Conservation (phyloP, 208 protist species). For the Acanthamoeba polyphaga region DNA sequence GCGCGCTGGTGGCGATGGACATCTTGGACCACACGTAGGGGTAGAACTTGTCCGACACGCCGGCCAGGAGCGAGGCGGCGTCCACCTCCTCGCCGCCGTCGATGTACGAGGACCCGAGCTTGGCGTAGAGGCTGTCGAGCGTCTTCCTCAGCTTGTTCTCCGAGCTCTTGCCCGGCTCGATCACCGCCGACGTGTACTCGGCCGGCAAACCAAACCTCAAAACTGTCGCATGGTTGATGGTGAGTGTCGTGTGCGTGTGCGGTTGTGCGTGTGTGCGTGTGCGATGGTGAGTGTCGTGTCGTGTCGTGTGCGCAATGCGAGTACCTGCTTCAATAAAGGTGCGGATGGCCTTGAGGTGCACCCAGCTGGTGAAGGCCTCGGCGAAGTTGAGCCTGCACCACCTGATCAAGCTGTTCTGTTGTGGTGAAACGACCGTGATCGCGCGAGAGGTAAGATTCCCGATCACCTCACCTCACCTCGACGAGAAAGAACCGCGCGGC, state of each 20-base stretch:
- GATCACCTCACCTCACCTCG: no score
- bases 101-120: background rate
- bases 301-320: background rate
- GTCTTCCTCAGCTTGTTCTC: constrained; percentile 69
- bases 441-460: background rate
- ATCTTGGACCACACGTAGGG: constrained; percentile 82
- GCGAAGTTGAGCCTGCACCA: constrained; percentile 86
- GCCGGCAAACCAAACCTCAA: constrained; percentile 86
- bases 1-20: constrained; percentile 8
- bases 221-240: constrained; percentile 12
- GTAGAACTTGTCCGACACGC: constrained; percentile 80
- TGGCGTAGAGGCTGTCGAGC: constrained; percentile 66
- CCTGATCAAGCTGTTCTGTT: constrained; percentile 72
- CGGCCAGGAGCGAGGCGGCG: constrained; percentile 24
- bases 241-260: background rate
- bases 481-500: no score
- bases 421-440: background rate
- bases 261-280: no score
- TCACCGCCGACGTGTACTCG: constrained; percentile 79
- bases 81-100: constrained; percentile 11
- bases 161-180: constrained; percentile 60
- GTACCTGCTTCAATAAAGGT: constrained; percentile 83
- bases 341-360: constrained; percentile 88
- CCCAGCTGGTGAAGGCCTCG: constrained; percentile 84
- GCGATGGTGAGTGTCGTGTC: background rate